Evolutionary conservation across 2,329 filamentous ascomycete species (phyloP), one percentile per base, ranked within the genome.

Genomic region (Aspergillus melleus): DNA sequence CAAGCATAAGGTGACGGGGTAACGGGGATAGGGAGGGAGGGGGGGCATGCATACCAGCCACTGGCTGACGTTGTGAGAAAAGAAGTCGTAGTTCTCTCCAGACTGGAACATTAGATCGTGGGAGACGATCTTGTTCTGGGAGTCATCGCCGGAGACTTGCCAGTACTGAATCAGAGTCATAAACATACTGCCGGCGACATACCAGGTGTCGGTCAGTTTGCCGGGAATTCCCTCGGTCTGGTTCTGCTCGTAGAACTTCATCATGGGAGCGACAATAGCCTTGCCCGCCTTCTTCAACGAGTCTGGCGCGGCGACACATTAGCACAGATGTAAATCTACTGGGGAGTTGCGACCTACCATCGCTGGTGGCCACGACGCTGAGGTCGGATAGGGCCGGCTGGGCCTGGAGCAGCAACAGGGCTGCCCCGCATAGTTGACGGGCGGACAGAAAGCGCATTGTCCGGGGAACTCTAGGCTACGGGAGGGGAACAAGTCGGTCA

Each of bases 111-210:
- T 56, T 61, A 95, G 80, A 6, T 84, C 91, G 64, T 90, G 80
- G 49, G 80, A 82, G 16, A 86, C 84, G 32, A 90, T 77, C n/a
- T 87, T 77, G 71, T 92, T 91, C 77, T 89, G 92, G 46, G 81
- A 81, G 6, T 82, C 77, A 70, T 92, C 89, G 16, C 86, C 86
- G 0, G 90, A 92, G 70, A 90, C 90, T 72, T 88, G 89, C 89
- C 90, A 94, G 73, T 93, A 94, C 69, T 93, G 89, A 59, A 94
- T 80, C 65, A 93, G 77, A 5, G 88, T 79, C 30, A 80, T 81
- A 68, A 83, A 83, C 78, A 92, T 85, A 61, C 88, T 88, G 57
- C 89, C 89, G 9, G 81, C 87, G 75, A 88, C 87, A 88, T 86
- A 91, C 63, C 72, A 68, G 30, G 60, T 66, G 19, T 60, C 66